phyloP scores from a whole-genome alignment of 495 filamentous ascomycete species.

The Tetracladium setigerum region DNA sequence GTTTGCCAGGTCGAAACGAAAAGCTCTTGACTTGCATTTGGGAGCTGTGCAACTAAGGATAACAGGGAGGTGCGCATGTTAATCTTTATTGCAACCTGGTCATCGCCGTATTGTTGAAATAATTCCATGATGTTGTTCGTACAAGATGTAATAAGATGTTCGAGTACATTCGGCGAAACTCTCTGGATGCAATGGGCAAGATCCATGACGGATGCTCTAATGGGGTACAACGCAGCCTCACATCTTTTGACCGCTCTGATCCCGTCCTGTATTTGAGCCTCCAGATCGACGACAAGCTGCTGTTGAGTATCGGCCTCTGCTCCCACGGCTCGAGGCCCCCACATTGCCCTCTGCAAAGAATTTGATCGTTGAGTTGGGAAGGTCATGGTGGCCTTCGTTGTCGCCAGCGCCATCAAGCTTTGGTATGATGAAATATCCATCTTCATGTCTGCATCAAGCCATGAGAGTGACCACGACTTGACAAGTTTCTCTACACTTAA shows the following conservation, averaged over 20 bases:
- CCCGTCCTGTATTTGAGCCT: no score
- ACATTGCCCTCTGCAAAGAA: no score
- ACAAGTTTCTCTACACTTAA: neutral
- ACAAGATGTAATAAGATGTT: neutral
- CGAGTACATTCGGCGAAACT: neutral
- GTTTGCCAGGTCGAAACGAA: constrained; percentile 5
- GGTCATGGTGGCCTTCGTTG: no score
- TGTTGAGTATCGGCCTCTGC: no score
- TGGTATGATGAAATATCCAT: no score
- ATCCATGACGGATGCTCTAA: neutral
- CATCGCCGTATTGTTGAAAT: neutral
- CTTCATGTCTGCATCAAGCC: neutral
- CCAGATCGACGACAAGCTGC: no score
- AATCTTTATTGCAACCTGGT: no score
- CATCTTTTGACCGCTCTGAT: no score
- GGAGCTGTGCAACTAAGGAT: constrained; percentile 2
- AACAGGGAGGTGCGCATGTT: neutral
- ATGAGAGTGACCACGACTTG: constrained; percentile 5
- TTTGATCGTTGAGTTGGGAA: no score
- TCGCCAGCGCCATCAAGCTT: no score
- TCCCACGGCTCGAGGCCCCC: no score
- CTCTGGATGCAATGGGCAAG: neutral
- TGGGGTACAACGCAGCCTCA: neutral
- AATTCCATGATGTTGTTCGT: neutral
- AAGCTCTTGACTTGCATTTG: neutral